Evolutionary conservation across 345 rosid genomes (phyloP).

Genomic region (Melaleuca alternifolia): DNA sequence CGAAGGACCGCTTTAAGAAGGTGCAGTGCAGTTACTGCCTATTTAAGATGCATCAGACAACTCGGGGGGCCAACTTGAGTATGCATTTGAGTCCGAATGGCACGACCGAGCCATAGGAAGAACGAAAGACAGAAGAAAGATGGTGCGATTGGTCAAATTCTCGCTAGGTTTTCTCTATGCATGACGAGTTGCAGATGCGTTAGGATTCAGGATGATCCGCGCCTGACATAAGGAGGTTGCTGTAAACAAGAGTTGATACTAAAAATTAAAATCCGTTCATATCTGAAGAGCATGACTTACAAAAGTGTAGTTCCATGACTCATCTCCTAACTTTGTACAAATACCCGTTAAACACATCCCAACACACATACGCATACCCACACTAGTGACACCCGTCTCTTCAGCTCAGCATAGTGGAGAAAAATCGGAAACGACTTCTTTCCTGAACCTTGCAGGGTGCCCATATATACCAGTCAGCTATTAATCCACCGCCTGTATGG

Average conservation of each 20-base stretch:
- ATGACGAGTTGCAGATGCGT: neutral
- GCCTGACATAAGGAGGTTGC: neutral
- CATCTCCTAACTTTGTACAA: conserved; percentile 1
- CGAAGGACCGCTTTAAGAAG: neutral
- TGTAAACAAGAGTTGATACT: neutral
- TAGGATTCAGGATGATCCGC: neutral
- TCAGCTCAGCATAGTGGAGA: neutral
- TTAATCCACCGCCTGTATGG: neutral
- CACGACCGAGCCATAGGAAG: neutral
- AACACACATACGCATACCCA: neutral
- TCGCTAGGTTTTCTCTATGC: neutral
- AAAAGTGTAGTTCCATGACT: neutral
- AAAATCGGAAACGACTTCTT: neutral
- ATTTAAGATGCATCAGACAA: neutral
- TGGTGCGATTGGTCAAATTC: neutral
- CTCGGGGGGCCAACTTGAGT: neutral
- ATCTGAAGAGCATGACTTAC: neutral
- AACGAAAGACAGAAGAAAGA: neutral
- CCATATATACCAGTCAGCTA: neutral
- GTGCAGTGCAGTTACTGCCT: neutral
- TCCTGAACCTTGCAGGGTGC: neutral
- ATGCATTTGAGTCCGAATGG: neutral
- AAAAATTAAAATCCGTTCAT: neutral
- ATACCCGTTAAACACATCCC: neutral
- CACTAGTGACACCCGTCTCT: neutral